A percentile compares a stretch with the other conserved stretches of the same genome.
phyloP scores from a whole-genome alignment of 176 grass and related monocot genomes.

The Saccharum spontaneum region DNA sequence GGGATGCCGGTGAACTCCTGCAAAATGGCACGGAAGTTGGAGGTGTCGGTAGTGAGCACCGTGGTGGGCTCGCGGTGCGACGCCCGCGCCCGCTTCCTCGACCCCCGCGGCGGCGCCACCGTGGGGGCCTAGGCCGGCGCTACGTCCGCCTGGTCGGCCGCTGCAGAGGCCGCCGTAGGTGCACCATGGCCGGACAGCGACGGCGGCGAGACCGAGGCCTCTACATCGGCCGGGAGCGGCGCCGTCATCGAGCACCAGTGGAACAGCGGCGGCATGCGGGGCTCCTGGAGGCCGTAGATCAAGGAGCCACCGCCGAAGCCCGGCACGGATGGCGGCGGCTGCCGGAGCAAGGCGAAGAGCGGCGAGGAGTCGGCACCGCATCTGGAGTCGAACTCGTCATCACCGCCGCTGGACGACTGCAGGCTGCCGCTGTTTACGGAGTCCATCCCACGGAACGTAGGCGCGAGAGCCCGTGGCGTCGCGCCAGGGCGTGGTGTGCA shows the following conservation, averaged over 20 bases:
- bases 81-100: constrained; percentile 34
- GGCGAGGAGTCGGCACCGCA: not conserved
- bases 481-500: not conserved
- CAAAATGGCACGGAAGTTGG: constrained; percentile 97
- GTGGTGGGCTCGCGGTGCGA: constrained; percentile 56
- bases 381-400: constrained; percentile 42
- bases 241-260: not conserved
- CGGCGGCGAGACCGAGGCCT: not conserved
- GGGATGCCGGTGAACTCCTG: constrained; percentile 92
- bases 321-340: not conserved
- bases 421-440: constrained; percentile 51
- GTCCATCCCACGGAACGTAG: constrained; percentile 22
- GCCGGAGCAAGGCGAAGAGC: constrained; percentile 39
- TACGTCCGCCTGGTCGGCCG: no score
- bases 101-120: not conserved
- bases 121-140: no score
- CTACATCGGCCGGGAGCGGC: not conserved
- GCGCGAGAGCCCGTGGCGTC: not conserved
- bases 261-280: not conserved
- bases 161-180: no score
- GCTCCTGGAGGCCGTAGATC: constrained; percentile 33
- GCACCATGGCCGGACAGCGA: not conserved
- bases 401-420: constrained; percentile 50
- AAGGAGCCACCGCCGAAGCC: constrained; percentile 1
- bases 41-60: constrained; percentile 73